Evolutionary conservation across 2,329 filamentous ascomycete species (phyloP).

Genomic region (Clonostachys solani): DNA sequence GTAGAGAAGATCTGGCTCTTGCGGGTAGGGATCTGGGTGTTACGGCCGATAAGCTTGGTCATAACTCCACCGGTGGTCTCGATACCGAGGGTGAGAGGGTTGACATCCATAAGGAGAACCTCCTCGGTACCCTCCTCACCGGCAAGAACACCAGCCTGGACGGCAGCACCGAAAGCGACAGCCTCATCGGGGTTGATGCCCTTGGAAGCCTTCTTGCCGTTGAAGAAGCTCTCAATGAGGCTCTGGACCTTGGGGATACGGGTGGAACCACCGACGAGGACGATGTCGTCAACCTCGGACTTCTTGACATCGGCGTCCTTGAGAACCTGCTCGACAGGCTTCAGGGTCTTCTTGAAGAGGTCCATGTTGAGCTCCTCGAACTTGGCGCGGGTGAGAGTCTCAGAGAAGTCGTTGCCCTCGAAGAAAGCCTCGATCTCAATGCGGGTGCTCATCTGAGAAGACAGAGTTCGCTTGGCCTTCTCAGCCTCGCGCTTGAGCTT

Average conservation of each 20-base stretch:
- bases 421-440: conserved; percentile 98
- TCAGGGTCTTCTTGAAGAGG: conserved; percentile 98
- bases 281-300: conserved; percentile 90
- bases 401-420: conserved; percentile 95
- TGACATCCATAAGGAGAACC: conserved; percentile 94
- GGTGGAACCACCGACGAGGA: conserved; percentile 96
- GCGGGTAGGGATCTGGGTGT: conserved; percentile 91
- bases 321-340: conserved; percentile 97
- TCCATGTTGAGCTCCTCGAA: conserved; percentile 99
- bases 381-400: conserved; percentile 97
- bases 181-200: conserved; percentile 99
- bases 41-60: conserved; percentile 93
- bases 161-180: conserved; percentile 94
- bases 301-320: conserved; percentile 99
- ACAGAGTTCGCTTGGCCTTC: conserved; percentile 98
- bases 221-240: conserved; percentile 94
- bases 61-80: conserved; percentile 97
- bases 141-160: conserved; percentile 93
- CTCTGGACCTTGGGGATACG: conserved; percentile 97
- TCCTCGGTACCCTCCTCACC: conserved; percentile 79
- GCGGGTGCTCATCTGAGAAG: conserved; percentile 86
- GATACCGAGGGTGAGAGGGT: conserved; percentile 93
- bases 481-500: conserved; percentile 99
- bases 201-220: conserved; percentile 96
- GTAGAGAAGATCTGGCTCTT: conserved; percentile 99